phyloP scores from a whole-genome alignment of 306 rosid genomes.

The Boehmeria nivea region DNA sequence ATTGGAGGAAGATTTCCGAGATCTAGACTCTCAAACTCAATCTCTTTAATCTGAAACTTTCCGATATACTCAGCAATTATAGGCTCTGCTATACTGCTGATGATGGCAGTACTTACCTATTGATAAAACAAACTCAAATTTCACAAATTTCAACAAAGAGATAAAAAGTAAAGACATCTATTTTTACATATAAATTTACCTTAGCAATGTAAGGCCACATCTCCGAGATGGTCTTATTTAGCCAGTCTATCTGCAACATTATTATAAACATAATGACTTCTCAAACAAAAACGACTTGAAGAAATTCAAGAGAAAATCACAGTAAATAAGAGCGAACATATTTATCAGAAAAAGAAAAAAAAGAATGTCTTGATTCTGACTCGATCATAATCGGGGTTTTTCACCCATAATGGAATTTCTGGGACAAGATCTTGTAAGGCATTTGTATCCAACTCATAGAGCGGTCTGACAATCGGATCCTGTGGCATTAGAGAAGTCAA shows the following conservation, averaged over 20 bases:
- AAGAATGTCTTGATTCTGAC: constrained; percentile 36
- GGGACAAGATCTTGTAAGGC: constrained; percentile 56
- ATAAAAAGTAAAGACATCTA: too few relatives aligned
- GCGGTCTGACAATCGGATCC: constrained; percentile 51
- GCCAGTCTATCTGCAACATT: constrained; percentile 64
- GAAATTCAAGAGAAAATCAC: background rate
- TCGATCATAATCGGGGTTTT: constrained; percentile 72
- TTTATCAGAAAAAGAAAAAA: too few relatives aligned
- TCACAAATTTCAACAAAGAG: background rate
- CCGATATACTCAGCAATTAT: constrained; percentile 67
- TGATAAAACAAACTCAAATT: constrained; percentile 3
- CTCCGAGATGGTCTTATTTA: constrained; percentile 49
- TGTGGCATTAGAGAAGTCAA: constrained; percentile 22
- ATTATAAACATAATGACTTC: constrained; percentile 19
- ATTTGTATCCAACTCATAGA: constrained; percentile 52
- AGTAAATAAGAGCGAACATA: too few relatives aligned
- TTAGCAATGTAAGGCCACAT: constrained; percentile 75
- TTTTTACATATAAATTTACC: constrained; percentile 24
- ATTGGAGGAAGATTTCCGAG: constrained; percentile 72
- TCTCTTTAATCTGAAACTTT: constrained; percentile 46
- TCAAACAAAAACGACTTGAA: background rate
- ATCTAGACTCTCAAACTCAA: constrained; percentile 50
- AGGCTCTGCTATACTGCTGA: constrained; percentile 47
- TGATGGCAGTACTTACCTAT: constrained; percentile 41
- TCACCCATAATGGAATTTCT: constrained; percentile 82